Base-by-base conservation (phyloP, 2,329 filamentous ascomycete genomes). In the Aspergillus niger region DNA sequence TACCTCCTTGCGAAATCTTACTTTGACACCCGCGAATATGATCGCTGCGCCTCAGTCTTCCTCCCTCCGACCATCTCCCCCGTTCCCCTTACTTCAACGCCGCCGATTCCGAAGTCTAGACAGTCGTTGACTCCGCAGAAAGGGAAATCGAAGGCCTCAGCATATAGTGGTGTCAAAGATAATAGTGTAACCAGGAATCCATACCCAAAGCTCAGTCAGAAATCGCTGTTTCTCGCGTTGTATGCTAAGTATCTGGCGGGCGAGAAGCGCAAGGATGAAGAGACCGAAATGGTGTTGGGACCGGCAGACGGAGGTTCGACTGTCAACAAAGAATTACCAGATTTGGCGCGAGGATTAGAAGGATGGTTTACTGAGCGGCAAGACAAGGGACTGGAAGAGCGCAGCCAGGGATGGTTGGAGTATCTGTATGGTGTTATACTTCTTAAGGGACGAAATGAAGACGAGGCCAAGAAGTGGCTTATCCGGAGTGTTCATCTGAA, bases 281-380 rank as follows among this genome's bases (percentile, higher is more conserved):
- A 98, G 60, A 92, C 91, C 22, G 95, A 99, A 78, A 97, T 97
- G 90, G 91, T 99, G 54, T 87, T 98, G 77, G 95, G 95, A 0
- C 94, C 95, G 1, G 89, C 93, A 60, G 95, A 99, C 76, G 88
- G 92, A 13, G 92, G 93, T 1, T 88, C 89, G 32, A 91, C 91
- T 1, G 78, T 87, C 61, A 99, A 99, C 75, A 92, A 92, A 74
- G 92, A 98, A 74, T 79, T 99, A 30, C 82, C 90, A 2, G 83
- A 85, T 0, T 86, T 98, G 39, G 88, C 90, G 20, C 86, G 89
- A 6, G 89, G 90, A 32, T 80, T 99, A 32, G 88, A 95, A 66
- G 84, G 86, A 22, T 97, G 92, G 89, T 94, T 98, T 69, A 82
- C 83, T 20, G 85, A 90, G 66, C 84, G 88, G 61, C 82, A 79